Base-by-base conservation (phyloP, 768 basidiomycete genomes). In the Tylopilus balloui region DNA sequence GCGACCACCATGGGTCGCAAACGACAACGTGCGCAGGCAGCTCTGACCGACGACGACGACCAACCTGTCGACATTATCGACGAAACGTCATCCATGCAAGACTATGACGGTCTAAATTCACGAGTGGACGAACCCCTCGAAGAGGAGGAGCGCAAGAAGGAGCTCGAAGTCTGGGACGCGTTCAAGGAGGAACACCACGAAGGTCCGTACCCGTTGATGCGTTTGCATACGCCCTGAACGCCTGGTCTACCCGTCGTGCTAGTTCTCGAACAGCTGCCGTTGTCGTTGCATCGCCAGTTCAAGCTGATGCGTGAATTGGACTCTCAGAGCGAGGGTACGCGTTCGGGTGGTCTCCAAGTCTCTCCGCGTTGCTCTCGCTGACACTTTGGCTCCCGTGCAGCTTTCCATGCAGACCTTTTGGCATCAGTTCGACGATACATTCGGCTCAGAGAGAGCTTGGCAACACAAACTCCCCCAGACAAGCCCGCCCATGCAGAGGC, bases 101-200 rank as follows among this genome's bases (percentile, higher is more conserved):
- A 51, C 27, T 45, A 19, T 1, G 25, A 45, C 19, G 42, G 20
- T 34, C 27, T 45, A 21, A 27, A 20, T 6, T 48, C 54, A 8
- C 50, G 46, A 19, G 24, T 20, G 1, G 49, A 48, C 17, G 57
- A 47, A 45, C 52, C 38, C 36, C 49, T 25, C 5, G 60, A 60
- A 42, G 61, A 61, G 39, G 62, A 60, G 48, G 62, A 62, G 41
- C 61, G 56, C 20, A 73, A 78, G 57, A 81, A 77, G 62, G 84
- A 85, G 56, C 74, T 71, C 50, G 80, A 81, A 27, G 73, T 87
- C 31, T 88, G 86, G 86, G 83, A 86, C 39, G 71, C 80, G 32
- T 78, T 91, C 62, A 78, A 80, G 60, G 89, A 91, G 59, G 86
- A 91, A 51, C 80, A 88, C 57, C 82, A 81, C 63, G 89, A 90